phyloP scores from a whole-genome alignment of 257 asterid genomes.

The Solanum neorickii region DNA sequence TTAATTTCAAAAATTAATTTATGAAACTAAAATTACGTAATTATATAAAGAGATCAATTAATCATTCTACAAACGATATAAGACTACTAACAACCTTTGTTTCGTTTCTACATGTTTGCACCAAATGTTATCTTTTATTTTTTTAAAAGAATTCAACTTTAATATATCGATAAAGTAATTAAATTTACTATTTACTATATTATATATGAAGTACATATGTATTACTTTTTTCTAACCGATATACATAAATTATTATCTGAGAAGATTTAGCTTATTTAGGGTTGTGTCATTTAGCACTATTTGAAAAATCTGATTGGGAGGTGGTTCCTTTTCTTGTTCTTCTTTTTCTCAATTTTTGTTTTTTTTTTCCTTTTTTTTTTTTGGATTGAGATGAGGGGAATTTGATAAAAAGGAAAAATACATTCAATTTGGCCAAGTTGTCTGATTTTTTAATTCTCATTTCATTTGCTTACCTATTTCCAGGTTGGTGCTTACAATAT shows the following conservation, averaged over 20 bases:
- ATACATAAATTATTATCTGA: background rate
- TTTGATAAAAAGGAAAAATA: background rate
- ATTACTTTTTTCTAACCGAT: no score
- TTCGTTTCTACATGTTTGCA: background rate
- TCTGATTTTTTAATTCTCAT: background rate
- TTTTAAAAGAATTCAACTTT: rapidly evolving
- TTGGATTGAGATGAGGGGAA: background rate
- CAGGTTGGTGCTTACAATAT: background rate
- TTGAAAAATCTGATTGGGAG: background rate
- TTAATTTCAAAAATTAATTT: background rate
- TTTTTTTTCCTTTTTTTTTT: no score
- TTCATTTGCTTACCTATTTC: background rate
- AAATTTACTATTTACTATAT: background rate
- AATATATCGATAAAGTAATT: rapidly evolving
- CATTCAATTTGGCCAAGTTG: background rate
- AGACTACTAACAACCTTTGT: background rate
- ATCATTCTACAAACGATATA: background rate
- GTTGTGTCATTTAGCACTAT: background rate
- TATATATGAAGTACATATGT: background rate
- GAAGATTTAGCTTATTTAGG: background rate
- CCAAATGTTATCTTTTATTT: background rate
- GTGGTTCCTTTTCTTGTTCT: background rate
- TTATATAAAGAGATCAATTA: background rate
- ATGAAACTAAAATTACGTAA: background rate
- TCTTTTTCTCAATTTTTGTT: no score